Percentiles rank a stretch among this genome's conserved stretches.
Conservation (phyloP, 352 stramenopile genomes). For the Pythium myriotylum region DNA sequence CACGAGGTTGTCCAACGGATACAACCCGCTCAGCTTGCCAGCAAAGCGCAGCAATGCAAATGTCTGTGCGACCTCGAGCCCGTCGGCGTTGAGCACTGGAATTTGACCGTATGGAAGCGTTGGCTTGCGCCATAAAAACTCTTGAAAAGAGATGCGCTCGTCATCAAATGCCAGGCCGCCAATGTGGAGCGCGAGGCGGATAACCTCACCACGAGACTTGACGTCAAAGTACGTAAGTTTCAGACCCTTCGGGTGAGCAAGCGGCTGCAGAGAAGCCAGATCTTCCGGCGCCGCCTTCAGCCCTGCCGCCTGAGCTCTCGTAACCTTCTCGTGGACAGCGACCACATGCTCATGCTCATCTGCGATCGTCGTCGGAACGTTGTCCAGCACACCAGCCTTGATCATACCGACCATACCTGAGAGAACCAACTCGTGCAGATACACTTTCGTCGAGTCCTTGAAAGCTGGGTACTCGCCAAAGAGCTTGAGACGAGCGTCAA, state of each 20-base stretch:
- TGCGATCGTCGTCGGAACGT: constrained; percentile 10
- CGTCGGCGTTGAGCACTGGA: constrained; percentile 36
- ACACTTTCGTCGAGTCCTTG: constrained; percentile 5
- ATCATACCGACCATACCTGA: constrained; percentile 11
- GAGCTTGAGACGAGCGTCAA: constrained; percentile 9
- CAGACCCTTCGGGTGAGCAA: constrained; percentile 8
- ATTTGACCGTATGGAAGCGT: constrained; percentile 36
- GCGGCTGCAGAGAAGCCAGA: neutral
- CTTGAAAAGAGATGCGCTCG: constrained; percentile 27
- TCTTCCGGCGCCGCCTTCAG: too few relatives aligned
- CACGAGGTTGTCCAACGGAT: neutral
- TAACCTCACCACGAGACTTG: constrained; percentile 26
- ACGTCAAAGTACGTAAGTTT: constrained; percentile 41
- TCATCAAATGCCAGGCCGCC: constrained; percentile 40
- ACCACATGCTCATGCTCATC: neutral
- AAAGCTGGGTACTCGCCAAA: constrained; percentile 1
- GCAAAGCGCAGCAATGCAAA: constrained; percentile 31
- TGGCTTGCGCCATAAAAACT: constrained; percentile 28
- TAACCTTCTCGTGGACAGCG: constrained; percentile 12
- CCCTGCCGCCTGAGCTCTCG: constrained; percentile 14
- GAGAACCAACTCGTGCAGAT: constrained; percentile 27
- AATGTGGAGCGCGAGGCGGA: constrained; percentile 28
- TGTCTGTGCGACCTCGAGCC: constrained; percentile 18
- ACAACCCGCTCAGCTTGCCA: constrained; percentile 26
- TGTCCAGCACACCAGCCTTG: neutral